Base-by-base conservation (phyloP, 116 monocot genomes). In the Trichopus zeylanicus region DNA sequence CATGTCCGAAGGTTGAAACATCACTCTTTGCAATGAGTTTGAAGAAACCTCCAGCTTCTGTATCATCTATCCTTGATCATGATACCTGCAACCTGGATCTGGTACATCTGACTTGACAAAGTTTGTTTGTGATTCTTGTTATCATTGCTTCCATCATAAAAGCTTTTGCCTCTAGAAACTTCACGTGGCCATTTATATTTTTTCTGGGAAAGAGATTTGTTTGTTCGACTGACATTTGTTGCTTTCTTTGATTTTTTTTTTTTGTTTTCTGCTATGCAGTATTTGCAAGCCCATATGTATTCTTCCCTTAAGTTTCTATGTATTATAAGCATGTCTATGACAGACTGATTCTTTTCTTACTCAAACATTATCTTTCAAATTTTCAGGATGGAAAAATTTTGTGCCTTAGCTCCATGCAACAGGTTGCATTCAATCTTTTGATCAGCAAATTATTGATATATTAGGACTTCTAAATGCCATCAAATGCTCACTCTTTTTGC, bases 21-120 rank as follows among this genome's bases (percentile, higher is more conserved):
- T 71, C 87, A 38, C 74, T 97, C 0, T 97, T 97, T 82, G 97
- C 85, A 26, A 85, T 91, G 97, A 85, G 83, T 65, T 62, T 77
- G 42, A 82, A 57, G 70, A 67, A 26, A 13, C 59, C 72, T 62
- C 81, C 89, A 59, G 51, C 69, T 67, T 70, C 67, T 49, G 39
- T 73, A 29, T 74, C 79, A 35, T 73, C 85, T 53, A 64, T 87
- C 64, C 69, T 85, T 66, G 82, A 79, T 62, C 23, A 48, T 39
- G 61, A 46, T 42, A 74, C 47, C 30, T 91, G 91, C 78, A 66
- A 61, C 35, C 27, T 56, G 46, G 68, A 82, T 67, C 61, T 79
- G 95, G 95, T 95, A 81, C 32, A 53, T 65, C 24, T 54, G n/a
- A 25, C 47, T 66, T 6, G 46, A 39, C n/a, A n/a, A 26, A 9